Conservation (phyloP, 1,284 basidiomycete genomes). For the Phenoliferia sp. region DNA sequence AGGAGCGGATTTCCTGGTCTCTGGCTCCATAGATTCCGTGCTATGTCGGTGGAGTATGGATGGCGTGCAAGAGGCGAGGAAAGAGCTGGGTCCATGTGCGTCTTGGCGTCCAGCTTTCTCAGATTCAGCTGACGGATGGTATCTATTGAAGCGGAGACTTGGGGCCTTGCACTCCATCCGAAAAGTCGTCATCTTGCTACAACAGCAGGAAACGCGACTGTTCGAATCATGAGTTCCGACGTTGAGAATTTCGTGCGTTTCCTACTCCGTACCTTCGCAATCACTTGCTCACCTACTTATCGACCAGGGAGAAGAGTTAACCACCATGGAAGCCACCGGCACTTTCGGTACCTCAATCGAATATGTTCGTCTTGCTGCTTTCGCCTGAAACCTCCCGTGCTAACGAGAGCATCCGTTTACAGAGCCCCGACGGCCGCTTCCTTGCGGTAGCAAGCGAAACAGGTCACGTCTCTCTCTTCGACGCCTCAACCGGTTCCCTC, state of each 20-base stretch:
- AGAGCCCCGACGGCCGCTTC: constrained; percentile 31
- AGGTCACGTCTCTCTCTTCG: constrained; percentile 34
- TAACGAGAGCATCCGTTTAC: background rate
- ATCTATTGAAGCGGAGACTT: constrained; percentile 17
- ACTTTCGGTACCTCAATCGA: constrained; percentile 29
- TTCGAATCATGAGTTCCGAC: background rate
- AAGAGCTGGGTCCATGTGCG: constrained; percentile 27
- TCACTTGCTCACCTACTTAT: background rate
- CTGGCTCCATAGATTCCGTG: constrained; percentile 30
- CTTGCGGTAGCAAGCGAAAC: constrained; percentile 27
- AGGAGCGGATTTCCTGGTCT: constrained; percentile 22
- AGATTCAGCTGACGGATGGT: background rate
- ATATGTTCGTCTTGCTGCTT: constrained; percentile 16
- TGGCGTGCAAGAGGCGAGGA: constrained; percentile 18
- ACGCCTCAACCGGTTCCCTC: constrained; percentile 29
- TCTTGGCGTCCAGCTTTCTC: background rate
- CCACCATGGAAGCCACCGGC: constrained; percentile 25
- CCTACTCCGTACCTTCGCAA: background rate
- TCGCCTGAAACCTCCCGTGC: background rate
- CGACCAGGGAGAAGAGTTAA: constrained; percentile 25
- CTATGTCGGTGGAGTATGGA: constrained; percentile 25
- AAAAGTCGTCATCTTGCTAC: constrained; percentile 23
- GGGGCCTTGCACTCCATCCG: constrained; percentile 30
- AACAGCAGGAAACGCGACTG: constrained; percentile 20
- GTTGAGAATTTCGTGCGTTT: constrained; percentile 20